Conservation (phyloP, 179 eudicot genomes). For the Patellifolia procumbens region DNA sequence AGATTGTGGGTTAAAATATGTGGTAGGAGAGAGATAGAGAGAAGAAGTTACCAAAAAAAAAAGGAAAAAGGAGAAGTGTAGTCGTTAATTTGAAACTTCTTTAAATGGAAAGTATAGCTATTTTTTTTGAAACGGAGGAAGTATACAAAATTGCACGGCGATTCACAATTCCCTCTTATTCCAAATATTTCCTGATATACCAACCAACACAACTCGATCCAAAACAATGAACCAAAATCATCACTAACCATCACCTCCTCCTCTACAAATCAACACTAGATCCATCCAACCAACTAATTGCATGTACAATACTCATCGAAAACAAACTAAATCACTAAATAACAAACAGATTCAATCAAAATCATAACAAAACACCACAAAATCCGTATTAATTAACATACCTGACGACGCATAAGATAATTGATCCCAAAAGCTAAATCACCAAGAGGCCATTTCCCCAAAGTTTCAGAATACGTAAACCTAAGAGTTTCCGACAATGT, state of each 20-base stretch:
- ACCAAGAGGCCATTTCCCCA: constrained; percentile 96
- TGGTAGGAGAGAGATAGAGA: too few species aligned
- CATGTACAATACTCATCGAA: neutral
- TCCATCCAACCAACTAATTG: neutral
- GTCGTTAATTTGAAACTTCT: too few species aligned
- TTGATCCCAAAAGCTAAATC: constrained; percentile 95
- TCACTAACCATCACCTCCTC: neutral
- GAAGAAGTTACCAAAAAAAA: too few species aligned
- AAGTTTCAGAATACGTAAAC: constrained; percentile 85
- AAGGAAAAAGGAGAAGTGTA: too few species aligned
- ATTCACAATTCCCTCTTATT: neutral
- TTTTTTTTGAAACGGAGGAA: too few species aligned
- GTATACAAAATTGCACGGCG: neutral
- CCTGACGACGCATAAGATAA: constrained; percentile 87
- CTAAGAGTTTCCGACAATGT: constrained; percentile 81
- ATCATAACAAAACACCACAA: too few species aligned
- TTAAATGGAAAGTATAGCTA: too few species aligned
- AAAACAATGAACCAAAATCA: neutral
- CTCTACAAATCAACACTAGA: neutral
- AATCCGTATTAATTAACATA: constrained; percentile 14
- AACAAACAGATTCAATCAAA: neutral
- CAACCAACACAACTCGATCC: neutral
- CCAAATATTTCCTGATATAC: neutral
- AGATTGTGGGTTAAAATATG: too few species aligned
- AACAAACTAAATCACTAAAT: neutral